A percentile compares a stretch with the other conserved stretches of the same genome.
Evolutionary conservation across 768 basidiomycete species (phyloP).

Genomic region (Tulasnella calospora): DNA sequence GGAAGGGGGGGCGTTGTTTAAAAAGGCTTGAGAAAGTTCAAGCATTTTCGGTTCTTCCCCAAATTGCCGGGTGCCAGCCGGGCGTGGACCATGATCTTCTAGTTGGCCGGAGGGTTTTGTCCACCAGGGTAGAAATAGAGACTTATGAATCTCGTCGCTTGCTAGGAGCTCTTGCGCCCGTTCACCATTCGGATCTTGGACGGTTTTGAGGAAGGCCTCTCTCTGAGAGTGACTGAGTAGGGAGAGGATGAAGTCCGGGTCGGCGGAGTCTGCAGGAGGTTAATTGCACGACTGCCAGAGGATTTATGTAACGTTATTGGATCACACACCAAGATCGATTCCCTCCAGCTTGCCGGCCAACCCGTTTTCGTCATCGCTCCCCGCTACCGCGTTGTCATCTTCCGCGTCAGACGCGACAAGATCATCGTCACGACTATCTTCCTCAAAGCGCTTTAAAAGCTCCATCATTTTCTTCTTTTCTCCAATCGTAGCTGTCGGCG

Average conservation of each 20-base stretch:
- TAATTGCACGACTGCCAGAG: background rate
- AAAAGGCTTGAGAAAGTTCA: conserved; percentile 43
- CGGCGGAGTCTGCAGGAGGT: conserved; percentile 46
- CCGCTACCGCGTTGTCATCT: conserved; percentile 39
- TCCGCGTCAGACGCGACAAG: conserved; percentile 27
- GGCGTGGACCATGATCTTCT: conserved; percentile 35
- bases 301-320: background rate
- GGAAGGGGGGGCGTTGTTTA: conserved; percentile 32
- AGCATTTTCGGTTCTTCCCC: background rate
- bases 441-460: conserved; percentile 65
- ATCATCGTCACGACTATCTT: conserved; percentile 39
- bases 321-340: conserved; percentile 57
- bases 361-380: conserved; percentile 41
- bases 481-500: conserved; percentile 50
- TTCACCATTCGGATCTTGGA: conserved; percentile 59
- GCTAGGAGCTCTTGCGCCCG: conserved; percentile 56
- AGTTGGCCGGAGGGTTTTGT: conserved; percentile 35
- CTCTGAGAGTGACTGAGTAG: conserved; percentile 58
- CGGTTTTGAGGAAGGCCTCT: conserved; percentile 52
- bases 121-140: conserved; percentile 72
- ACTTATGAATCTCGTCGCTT: conserved; percentile 41
- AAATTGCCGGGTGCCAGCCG: conserved; percentile 30
- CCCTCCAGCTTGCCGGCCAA: conserved; percentile 50
- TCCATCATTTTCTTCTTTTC: conserved; percentile 66
- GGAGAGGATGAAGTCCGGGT: conserved; percentile 56